Conservation (phyloP, 352 stramenopile genomes). For the Phytophthora colocasiae region DNA sequence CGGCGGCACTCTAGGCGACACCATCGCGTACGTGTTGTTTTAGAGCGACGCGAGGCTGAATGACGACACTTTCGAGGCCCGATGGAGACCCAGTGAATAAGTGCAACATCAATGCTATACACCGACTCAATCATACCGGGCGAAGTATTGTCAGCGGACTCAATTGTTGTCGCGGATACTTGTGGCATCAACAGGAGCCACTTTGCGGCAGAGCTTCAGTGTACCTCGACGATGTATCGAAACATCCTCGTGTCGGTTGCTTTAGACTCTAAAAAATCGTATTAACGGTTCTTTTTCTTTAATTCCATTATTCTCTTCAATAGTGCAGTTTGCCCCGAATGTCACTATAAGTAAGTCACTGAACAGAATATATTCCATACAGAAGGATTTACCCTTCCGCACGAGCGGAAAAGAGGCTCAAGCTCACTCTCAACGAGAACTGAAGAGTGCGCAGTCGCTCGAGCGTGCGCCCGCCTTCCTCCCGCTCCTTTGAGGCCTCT, state of each 20-base stretch:
- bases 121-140: constrained; percentile 3
- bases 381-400: constrained; percentile 8
- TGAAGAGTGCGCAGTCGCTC: constrained; percentile 15
- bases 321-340: background rate
- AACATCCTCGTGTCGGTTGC: constrained; percentile 26
- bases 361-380: constrained; percentile 16
- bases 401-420: constrained; percentile 23
- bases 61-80: constrained; percentile 1
- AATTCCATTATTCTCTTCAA: background rate
- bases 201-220: constrained; percentile 20
- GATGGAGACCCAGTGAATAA: constrained; percentile 13
- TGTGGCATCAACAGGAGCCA: constrained; percentile 11
- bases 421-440: constrained; percentile 28
- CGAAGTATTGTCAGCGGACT: background rate
- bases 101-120: constrained; percentile 35
- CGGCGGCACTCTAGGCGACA: constrained; percentile 78
- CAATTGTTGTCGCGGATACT: constrained; percentile 15
- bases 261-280: constrained; percentile 3
- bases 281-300: constrained; percentile 20
- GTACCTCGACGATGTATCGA: constrained; percentile 11
- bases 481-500: background rate
- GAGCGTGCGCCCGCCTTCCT: constrained; percentile 4
- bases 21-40: constrained; percentile 83
- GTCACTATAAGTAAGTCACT: constrained; percentile 20
- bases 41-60: constrained; percentile 9